Evolutionary conservation across 345 rosid species (phyloP).

Genomic region (Euphorbia peplus): DNA sequence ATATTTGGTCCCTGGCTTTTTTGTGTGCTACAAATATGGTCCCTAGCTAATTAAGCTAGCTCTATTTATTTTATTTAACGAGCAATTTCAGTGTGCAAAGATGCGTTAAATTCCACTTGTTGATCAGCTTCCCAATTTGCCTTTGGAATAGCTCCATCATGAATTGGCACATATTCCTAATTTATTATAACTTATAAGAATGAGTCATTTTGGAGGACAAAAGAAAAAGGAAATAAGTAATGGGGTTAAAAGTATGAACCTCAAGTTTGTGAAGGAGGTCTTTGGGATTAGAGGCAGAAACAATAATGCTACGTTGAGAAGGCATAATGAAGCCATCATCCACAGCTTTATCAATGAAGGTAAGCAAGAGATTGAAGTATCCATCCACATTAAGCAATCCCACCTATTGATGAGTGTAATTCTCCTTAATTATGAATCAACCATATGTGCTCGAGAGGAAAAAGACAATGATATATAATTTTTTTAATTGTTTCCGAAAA

Average conservation of each 20-base stretch:
- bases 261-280: conserved; percentile 61
- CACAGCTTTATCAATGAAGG: conserved; percentile 56
- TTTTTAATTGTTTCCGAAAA: too few relatives aligned
- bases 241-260: conserved; percentile 24
- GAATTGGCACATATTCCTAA: conserved; percentile 60
- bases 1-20: too few relatives aligned
- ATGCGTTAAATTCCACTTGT: conserved; percentile 50
- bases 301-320: conserved; percentile 54
- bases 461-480: too few relatives aligned
- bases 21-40: too few relatives aligned
- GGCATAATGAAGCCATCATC: conserved; percentile 55
- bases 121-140: conserved; percentile 59
- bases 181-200: not conserved
- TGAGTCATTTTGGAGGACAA: not conserved
- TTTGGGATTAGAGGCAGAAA: conserved; percentile 51
- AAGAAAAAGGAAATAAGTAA: not conserved
- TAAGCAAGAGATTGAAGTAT: conserved; percentile 39
- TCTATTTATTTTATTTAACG: conserved; percentile 38
- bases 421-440: not conserved
- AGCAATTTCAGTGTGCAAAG: conserved; percentile 52
- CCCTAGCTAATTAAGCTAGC: too few relatives aligned
- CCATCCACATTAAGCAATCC: conserved; percentile 58
- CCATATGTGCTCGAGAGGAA: too few relatives aligned
- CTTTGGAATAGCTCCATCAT: conserved; percentile 46
- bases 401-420: conserved; percentile 33